Conservation (phyloP, 1,284 basidiomycete species). For the Agaricales sp. region DNA sequence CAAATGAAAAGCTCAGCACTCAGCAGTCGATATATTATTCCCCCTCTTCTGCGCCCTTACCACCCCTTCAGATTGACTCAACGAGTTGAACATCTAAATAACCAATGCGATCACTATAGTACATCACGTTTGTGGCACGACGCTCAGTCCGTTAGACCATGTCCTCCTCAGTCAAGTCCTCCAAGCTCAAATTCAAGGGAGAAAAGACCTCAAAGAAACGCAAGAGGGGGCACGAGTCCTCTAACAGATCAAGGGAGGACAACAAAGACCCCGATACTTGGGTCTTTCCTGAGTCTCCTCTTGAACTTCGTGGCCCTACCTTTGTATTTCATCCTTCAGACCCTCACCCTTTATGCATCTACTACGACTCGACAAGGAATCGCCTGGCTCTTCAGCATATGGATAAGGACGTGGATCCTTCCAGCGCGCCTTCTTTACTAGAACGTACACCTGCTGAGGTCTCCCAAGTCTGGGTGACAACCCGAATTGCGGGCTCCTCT, state of each 20-base stretch:
- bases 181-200: constrained; percentile 79
- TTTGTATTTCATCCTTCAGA: constrained; percentile 75
- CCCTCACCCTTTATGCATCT: constrained; percentile 61
- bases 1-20: no score
- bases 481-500: constrained; percentile 68
- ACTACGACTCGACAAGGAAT: constrained; percentile 69
- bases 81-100: no score
- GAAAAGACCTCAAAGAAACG: constrained; percentile 78
- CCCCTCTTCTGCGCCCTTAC: no score
- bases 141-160: no score
- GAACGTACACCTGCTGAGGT: constrained; percentile 69
- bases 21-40: no score
- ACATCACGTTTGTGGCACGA: no score
- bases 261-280: constrained; percentile 63
- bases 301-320: constrained; percentile 73
- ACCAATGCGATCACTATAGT: no score
- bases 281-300: constrained; percentile 63
- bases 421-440: constrained; percentile 29
- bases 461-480: constrained; percentile 80
- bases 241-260: constrained; percentile 40
- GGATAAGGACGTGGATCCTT: constrained; percentile 42
- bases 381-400: constrained; percentile 51
- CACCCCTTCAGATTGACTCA: no score
- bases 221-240: constrained; percentile 48
- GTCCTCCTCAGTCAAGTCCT: constrained; percentile 10